These are phyloP conservation scores for Colletotrichum limetticola DNA, from an alignment of 2,329 filamentous ascomycete genomes.

Conservation along the genomic window DNA sequence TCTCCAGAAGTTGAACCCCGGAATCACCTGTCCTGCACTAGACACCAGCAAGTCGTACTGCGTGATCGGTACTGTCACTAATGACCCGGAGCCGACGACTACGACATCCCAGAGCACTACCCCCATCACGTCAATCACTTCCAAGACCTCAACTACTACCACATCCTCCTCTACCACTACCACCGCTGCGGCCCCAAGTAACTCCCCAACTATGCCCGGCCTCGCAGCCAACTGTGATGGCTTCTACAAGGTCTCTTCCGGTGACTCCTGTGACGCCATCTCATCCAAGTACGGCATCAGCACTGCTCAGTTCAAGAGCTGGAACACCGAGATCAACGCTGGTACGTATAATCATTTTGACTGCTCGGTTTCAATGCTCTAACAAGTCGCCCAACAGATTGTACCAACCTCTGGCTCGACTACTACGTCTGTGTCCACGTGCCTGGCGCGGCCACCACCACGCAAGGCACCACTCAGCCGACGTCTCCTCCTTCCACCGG, in stretches of 20 bases:
- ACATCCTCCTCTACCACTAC: background rate
- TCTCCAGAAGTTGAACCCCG: background rate
- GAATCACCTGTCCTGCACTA: background rate
- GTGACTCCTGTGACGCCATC: conserved; percentile 17
- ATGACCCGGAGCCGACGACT: background rate
- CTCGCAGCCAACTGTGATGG: conserved; percentile 7
- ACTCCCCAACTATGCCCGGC: conserved; percentile 10
- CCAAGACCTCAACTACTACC: background rate
- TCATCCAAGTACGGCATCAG: conserved; percentile 37
- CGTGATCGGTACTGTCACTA: background rate
- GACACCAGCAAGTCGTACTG: background rate
- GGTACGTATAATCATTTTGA: background rate
- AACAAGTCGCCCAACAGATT: background rate
- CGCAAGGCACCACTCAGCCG: background rate
- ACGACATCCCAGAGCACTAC: background rate
- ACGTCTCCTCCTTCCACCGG: background rate
- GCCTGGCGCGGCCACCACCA: background rate
- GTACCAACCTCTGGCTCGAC: conserved; percentile 16
- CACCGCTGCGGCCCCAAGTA: background rate
- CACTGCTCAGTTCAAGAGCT: conserved; percentile 39
- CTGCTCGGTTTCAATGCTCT: background rate
- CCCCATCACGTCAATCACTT: background rate
- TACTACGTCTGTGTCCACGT: conserved; percentile 16
- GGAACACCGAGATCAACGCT: conserved; percentile 18
- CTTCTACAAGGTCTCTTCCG: conserved; percentile 12